Conservation (phyloP, 495 filamentous ascomycete genomes). For the Beverwykella pulmonaria region DNA sequence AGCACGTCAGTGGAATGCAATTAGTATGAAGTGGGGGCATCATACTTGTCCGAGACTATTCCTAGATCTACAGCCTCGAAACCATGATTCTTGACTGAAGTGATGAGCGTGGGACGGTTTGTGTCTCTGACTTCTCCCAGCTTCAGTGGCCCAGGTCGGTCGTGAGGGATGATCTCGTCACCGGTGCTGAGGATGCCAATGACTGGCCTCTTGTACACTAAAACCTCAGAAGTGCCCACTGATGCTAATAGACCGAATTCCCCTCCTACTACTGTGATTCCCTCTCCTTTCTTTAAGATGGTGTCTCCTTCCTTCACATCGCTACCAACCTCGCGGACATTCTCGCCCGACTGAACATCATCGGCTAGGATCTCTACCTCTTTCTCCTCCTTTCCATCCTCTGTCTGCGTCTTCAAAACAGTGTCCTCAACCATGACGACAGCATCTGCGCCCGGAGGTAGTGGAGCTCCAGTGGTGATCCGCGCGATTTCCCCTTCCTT, state of each 20-base stretch:
- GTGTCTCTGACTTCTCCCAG: constrained; percentile 90
- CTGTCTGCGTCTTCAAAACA: constrained; percentile 66
- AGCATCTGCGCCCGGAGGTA: constrained; percentile 84
- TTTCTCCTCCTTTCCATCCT: constrained; percentile 81
- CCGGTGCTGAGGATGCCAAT: constrained; percentile 92
- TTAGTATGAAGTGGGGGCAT: background rate
- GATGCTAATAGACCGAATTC: constrained; percentile 89
- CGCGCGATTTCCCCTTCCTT: constrained; percentile 76
- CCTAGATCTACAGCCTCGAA: constrained; percentile 84
- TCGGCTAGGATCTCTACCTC: constrained; percentile 81
- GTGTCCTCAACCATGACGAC: constrained; percentile 99
- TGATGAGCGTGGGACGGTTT: constrained; percentile 83
- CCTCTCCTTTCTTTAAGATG: constrained; percentile 74
- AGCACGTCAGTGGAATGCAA: background rate
- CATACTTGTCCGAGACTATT: constrained; percentile 75
- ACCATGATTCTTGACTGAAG: constrained; percentile 72
- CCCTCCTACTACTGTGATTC: constrained; percentile 80
- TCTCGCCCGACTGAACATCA: constrained; percentile 76
- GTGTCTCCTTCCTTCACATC: constrained; percentile 70
- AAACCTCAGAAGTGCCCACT: constrained; percentile 74
- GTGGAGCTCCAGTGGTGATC: constrained; percentile 91
- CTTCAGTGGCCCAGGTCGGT: constrained; percentile 62
- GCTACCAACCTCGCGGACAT: constrained; percentile 88
- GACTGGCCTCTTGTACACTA: constrained; percentile 72
- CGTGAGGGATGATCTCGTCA: constrained; percentile 85